These are phyloP conservation scores for Rhizoctonia solani DNA, from an alignment of 1,284 basidiomycete genomes.

Conservation along the genomic window DNA sequence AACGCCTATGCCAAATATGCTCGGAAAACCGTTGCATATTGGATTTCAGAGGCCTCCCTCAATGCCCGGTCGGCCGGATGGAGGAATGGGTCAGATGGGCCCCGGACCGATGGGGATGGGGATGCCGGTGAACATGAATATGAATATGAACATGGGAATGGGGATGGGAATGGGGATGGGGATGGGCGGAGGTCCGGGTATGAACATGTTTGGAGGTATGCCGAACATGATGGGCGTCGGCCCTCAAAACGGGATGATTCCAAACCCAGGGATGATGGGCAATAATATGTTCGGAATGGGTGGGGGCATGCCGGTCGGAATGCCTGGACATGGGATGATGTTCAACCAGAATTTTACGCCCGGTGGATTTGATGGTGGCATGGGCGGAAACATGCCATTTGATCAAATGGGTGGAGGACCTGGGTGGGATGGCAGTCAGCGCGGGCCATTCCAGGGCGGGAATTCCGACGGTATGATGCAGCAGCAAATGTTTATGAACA, in stretches of 20 bases:
- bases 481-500: constrained; percentile 31
- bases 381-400: constrained; percentile 23
- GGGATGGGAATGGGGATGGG: constrained; percentile 44
- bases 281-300: constrained; percentile 38
- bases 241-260: constrained; percentile 40
- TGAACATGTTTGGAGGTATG: neutral
- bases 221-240: constrained; percentile 35
- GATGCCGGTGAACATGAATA: constrained; percentile 21
- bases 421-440: constrained; percentile 2
- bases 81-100: constrained; percentile 39
- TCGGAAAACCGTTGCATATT: constrained; percentile 27
- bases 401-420: constrained; percentile 9
- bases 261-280: constrained; percentile 38
- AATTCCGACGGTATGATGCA: constrained; percentile 11
- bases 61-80: constrained; percentile 4
- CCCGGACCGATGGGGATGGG: constrained; percentile 34
- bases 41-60: constrained; percentile 3
- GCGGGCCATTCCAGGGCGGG: constrained; percentile 1
- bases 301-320: constrained; percentile 39
- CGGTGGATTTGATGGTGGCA: constrained; percentile 22
- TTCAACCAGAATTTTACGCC: constrained; percentile 20
- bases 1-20: constrained; percentile 35
- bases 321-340: constrained; percentile 15
- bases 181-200: constrained; percentile 33
- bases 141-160: constrained; percentile 41